Evolutionary conservation across 192 early-diverging fungal species (phyloP).

Genomic region (Coemansia sp.): DNA sequence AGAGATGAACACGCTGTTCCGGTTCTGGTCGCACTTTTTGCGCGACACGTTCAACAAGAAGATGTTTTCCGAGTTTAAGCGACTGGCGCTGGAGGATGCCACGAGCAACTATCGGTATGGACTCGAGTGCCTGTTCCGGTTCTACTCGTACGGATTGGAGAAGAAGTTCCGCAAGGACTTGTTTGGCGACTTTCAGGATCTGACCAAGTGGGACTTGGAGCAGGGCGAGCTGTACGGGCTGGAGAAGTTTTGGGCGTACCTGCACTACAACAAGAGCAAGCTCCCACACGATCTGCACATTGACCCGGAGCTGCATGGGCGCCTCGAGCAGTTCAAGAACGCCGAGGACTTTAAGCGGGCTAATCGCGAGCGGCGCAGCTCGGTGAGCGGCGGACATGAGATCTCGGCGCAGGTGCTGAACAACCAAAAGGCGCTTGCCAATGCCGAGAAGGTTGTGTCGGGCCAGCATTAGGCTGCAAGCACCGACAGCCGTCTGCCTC

Average conservation of each 20-base stretch:
- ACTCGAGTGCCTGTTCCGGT: slow-evolving; percentile 96
- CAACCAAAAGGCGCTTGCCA: slow-evolving; percentile 38
- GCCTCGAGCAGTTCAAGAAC: slow-evolving; percentile 63
- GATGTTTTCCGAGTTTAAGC: slow-evolving; percentile 93
- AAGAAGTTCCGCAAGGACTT: slow-evolving; percentile 79
- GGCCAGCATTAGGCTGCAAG: not conserved
- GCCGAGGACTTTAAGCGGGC: slow-evolving; percentile 56
- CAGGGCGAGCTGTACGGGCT: slow-evolving; percentile 80
- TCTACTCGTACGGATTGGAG: slow-evolving; percentile 94
- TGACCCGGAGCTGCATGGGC: slow-evolving; percentile 52
- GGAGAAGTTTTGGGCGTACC: slow-evolving; percentile 95
- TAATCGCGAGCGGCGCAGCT: slow-evolving; percentile 37
- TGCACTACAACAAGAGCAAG: slow-evolving; percentile 86
- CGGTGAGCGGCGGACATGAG: slow-evolving; percentile 8
- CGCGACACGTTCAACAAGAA: slow-evolving; percentile 92
- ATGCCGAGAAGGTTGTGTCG: slow-evolving; percentile 25
- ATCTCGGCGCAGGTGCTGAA: slow-evolving; percentile 15
- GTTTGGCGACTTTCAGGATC: slow-evolving; percentile 83
- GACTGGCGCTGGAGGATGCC: slow-evolving; percentile 84
- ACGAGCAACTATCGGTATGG: slow-evolving; percentile 84
- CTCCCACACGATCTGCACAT: slow-evolving; percentile 58
- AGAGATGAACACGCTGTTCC: slow-evolving; percentile 96
- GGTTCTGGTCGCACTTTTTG: slow-evolving; percentile 98
- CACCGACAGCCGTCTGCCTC: not conserved
- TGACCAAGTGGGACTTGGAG: slow-evolving; percentile 70